A percentile compares a stretch with the other conserved stretches of the same genome.
Conservation (phyloP, 2,329 filamentous ascomycete species). For the Magnaporthiopsis incrustans region DNA sequence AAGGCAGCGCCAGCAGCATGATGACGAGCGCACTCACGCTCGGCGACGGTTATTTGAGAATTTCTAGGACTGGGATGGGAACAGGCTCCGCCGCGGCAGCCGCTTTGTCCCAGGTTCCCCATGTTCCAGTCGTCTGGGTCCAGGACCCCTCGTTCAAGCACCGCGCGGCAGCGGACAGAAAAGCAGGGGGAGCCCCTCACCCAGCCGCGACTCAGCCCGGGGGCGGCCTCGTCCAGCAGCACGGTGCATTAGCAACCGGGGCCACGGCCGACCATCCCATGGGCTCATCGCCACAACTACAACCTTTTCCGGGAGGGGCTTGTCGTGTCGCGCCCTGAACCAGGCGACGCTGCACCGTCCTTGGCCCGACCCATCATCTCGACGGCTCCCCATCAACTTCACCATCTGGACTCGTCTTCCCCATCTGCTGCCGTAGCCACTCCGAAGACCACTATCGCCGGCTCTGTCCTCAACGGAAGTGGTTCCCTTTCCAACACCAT, state of each 20-base stretch:
- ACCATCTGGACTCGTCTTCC: not conserved
- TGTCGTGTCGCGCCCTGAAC: too few species aligned
- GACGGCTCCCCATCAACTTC: too few species aligned
- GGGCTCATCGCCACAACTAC: too few species aligned
- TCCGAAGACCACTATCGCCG: too few species aligned
- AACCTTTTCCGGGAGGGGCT: too few species aligned
- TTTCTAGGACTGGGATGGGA: not conserved
- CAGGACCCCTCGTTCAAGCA: conserved; percentile 37
- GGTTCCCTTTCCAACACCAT: not conserved
- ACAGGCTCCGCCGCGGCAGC: not conserved
- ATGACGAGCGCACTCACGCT: conserved; percentile 29
- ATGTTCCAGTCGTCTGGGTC: conserved; percentile 40
- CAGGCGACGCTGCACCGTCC: too few species aligned
- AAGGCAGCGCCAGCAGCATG: not conserved
- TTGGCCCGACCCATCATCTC: too few species aligned
- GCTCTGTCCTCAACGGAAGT: too few species aligned
- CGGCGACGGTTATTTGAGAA: conserved; percentile 41
- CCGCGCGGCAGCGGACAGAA: conserved; percentile 27
- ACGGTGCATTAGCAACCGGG: too few species aligned
- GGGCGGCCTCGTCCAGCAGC: too few species aligned
- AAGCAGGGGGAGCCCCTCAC: conserved; percentile 31
- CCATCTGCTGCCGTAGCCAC: not conserved
- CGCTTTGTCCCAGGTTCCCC: conserved; percentile 28
- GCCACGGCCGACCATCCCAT: too few species aligned
- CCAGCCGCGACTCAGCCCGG: too few species aligned